Conservation (phyloP, 441 rosid species). For the Adansonia madagascariensis region DNA sequence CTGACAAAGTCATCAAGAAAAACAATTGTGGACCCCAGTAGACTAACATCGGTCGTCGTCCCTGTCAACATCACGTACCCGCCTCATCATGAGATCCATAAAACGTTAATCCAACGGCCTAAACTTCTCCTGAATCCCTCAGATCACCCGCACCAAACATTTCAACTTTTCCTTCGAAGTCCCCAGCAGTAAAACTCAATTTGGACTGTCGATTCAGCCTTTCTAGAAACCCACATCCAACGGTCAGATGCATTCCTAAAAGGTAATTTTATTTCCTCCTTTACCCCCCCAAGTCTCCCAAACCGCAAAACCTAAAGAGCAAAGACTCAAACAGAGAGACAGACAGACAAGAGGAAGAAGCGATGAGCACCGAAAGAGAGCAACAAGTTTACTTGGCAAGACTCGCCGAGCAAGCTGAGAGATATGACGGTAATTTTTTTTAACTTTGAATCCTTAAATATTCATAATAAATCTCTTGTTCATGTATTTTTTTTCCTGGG, state of each 20-base stretch:
- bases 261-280: slow-evolving; percentile 22
- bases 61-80: slow-evolving; percentile 26
- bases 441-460: background rate
- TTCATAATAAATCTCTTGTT: background rate
- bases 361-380: slow-evolving; percentile 81
- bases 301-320: slow-evolving; percentile 12
- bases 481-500: background rate
- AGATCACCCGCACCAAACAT: slow-evolving; percentile 1
- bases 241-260: slow-evolving; percentile 31
- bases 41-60: background rate
- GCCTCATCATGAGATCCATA: background rate
- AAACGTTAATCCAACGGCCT: slow-evolving; percentile 39
- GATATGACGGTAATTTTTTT: slow-evolving; percentile 64
- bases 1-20: slow-evolving; percentile 7
- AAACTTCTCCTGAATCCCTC: slow-evolving; percentile 9
- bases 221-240: slow-evolving; percentile 36
- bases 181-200: slow-evolving; percentile 23
- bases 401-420: slow-evolving; percentile 91
- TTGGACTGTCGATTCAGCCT: slow-evolving; percentile 30
- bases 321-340: slow-evolving; percentile 21
- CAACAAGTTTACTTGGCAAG: slow-evolving; percentile 77
- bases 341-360: slow-evolving; percentile 23
- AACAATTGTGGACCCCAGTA: slow-evolving; percentile 15
- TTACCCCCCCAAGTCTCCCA: background rate
- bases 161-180: background rate